Conservation (phyloP, 164 flowering plant genomes). For the Stephania japonica region DNA sequence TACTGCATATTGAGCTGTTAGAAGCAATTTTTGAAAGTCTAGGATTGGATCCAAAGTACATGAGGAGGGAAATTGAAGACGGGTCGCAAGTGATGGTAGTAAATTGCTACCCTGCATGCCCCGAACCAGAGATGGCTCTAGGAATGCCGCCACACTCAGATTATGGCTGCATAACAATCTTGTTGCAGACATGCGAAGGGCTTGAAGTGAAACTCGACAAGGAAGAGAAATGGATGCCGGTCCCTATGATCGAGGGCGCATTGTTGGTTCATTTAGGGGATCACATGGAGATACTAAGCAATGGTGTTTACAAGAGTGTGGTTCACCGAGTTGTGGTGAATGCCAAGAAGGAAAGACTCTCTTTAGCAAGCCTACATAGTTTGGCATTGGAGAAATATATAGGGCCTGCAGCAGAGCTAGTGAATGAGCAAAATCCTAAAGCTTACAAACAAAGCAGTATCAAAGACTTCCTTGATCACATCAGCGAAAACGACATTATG, state of each 20-base stretch:
- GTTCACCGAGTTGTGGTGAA: slow-evolving; percentile 41
- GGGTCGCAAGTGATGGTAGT: slow-evolving; percentile 49
- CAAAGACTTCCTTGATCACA: slow-evolving; percentile 41
- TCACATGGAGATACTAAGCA: slow-evolving; percentile 51
- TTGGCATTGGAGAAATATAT: slow-evolving; percentile 38
- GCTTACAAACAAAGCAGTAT: slow-evolving; percentile 38
- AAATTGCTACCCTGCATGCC: slow-evolving; percentile 54
- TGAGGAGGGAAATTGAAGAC: slow-evolving; percentile 20
- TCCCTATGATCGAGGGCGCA: slow-evolving; percentile 28
- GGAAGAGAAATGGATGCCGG: slow-evolving; percentile 28
- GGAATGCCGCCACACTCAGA: slow-evolving; percentile 62
- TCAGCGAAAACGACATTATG: slow-evolving; percentile 31
- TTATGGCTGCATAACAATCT: slow-evolving; percentile 39
- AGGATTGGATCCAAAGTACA: slow-evolving; percentile 22
- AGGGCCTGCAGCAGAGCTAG: slow-evolving; percentile 32
- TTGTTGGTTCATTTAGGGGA: slow-evolving; percentile 49
- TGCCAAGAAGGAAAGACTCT: slow-evolving; percentile 26
- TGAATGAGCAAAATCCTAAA: slow-evolving; percentile 31
- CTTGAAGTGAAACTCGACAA: slow-evolving; percentile 29
- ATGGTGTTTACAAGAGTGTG: slow-evolving; percentile 43
- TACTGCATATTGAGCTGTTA: slow-evolving; percentile 25
- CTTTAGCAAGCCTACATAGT: slow-evolving; percentile 43
- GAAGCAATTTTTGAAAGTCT: slow-evolving; percentile 33
- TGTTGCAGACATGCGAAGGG: slow-evolving; percentile 42
- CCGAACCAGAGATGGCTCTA: slow-evolving; percentile 27